Evolutionary conservation across 1,139 yeast genomes (phyloP).

Genomic region (Suhomyces taliae): DNA sequence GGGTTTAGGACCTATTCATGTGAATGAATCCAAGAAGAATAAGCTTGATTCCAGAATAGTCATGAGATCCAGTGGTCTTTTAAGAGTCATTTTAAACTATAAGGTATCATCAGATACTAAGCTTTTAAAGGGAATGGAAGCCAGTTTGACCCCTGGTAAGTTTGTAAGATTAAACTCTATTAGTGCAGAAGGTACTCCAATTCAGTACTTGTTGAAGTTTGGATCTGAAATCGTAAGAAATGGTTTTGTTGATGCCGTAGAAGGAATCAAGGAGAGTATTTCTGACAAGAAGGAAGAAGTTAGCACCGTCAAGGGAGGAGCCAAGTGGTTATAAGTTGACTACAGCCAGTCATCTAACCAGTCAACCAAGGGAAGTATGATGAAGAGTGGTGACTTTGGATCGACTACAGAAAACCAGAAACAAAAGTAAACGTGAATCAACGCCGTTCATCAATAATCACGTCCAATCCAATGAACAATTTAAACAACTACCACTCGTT

Average conservation of each 20-base stretch:
- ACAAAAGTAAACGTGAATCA: too few relatives aligned
- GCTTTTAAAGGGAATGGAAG: conserved; percentile 76
- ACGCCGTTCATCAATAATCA: too few relatives aligned
- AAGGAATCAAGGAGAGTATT: conserved; percentile 29
- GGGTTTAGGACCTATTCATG: conserved; percentile 84
- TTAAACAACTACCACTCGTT: too few relatives aligned
- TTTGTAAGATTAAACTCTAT: conserved; percentile 65
- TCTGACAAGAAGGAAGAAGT: not conserved
- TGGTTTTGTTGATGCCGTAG: conserved; percentile 55
- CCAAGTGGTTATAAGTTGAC: conserved; percentile 1
- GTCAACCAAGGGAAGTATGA: too few relatives aligned
- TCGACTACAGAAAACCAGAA: too few relatives aligned
- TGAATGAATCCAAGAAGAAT: conserved; percentile 55
- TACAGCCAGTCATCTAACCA: too few relatives aligned
- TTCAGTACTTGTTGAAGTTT: conserved; percentile 80
- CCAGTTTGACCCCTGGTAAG: conserved; percentile 77
- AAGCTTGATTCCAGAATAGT: conserved; percentile 54
- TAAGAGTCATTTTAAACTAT: conserved; percentile 78
- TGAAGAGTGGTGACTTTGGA: too few relatives aligned
- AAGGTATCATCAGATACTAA: conserved; percentile 60
- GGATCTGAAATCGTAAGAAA: conserved; percentile 62
- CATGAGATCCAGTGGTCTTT: conserved; percentile 88
- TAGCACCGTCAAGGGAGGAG: conserved; percentile 2
- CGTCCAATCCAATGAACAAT: too few relatives aligned
- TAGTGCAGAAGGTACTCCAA: conserved; percentile 58